phyloP scores from a whole-genome alignment of 108 stramenopile species.

The Cylindrotheca closterium region DNA sequence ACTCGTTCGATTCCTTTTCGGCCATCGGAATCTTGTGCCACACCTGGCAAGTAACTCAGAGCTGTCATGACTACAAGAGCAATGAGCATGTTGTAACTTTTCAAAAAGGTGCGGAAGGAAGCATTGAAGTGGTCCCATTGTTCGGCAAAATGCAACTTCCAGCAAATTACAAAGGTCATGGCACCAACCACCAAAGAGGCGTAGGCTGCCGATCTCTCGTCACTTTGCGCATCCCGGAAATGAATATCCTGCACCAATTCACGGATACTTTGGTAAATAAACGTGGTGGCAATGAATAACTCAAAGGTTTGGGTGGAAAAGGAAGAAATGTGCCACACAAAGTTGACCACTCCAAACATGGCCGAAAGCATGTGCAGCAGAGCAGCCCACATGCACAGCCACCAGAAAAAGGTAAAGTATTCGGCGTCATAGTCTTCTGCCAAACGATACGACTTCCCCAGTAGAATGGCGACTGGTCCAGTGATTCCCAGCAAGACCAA shows the following conservation, averaged over 20 bases:
- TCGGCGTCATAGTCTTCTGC: constrained; percentile 46
- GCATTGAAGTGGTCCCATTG: constrained; percentile 36
- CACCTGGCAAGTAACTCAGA: constrained; percentile 46
- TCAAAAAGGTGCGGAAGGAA: constrained; percentile 28
- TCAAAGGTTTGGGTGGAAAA: constrained; percentile 66
- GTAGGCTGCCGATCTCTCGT: constrained; percentile 25
- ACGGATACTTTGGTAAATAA: constrained; percentile 34
- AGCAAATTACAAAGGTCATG: constrained; percentile 30
- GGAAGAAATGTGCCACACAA: constrained; percentile 53
- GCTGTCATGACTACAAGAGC: constrained; percentile 43
- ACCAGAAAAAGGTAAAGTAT: constrained; percentile 64
- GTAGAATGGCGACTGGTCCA: constrained; percentile 54
- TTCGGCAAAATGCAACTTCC: constrained; percentile 49
- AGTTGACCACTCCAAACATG: constrained; percentile 40
- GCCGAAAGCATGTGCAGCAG: constrained; percentile 34
- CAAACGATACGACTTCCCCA: constrained; percentile 46
- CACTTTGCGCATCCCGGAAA: constrained; percentile 6
- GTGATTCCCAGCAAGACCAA: constrained; percentile 66
- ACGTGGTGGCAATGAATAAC: constrained; percentile 53
- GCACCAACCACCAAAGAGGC: constrained; percentile 40
- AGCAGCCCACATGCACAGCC: constrained; percentile 53
- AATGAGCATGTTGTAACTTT: constrained; percentile 51
- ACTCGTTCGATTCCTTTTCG: constrained; percentile 35
- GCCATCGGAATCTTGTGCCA: constrained; percentile 42
- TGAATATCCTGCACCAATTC: constrained; percentile 42